phyloP scores from a whole-genome alignment of 2,329 filamentous ascomycete genomes.

The Exserohilum rostratum region DNA sequence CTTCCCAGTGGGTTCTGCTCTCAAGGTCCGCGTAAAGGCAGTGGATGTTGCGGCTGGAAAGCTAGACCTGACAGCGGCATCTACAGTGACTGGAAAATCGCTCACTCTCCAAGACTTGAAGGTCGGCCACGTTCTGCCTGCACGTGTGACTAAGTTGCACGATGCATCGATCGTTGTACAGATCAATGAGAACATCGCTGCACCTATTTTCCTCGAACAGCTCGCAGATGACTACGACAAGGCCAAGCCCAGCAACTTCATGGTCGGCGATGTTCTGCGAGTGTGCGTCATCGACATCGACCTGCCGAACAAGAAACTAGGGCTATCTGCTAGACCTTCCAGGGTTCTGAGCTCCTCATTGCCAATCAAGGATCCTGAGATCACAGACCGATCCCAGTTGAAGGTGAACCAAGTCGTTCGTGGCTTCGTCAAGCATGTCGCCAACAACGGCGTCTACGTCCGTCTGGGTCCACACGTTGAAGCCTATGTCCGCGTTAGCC shows the following conservation, averaged over 20 bases:
- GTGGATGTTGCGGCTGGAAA: conserved; percentile 75
- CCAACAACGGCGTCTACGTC: conserved; percentile 88
- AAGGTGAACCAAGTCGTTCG: conserved; percentile 79
- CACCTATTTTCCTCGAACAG: conserved; percentile 81
- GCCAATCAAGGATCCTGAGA: conserved; percentile 79
- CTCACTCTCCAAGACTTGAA: conserved; percentile 75
- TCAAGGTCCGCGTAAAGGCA: conserved; percentile 77
- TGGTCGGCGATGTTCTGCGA: conserved; percentile 84
- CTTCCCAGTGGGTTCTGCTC: conserved; percentile 88
- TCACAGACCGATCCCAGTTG: conserved; percentile 73
- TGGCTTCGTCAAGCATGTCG: conserved; percentile 89
- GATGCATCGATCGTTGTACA: conserved; percentile 86
- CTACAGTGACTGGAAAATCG: conserved; percentile 61
- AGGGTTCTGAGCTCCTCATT: conserved; percentile 86
- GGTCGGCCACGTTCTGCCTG: conserved; percentile 80
- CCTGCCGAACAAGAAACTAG: conserved; percentile 79
- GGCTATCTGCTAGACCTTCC: conserved; percentile 82
- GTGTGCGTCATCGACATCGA: conserved; percentile 87
- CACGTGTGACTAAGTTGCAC: conserved; percentile 81
- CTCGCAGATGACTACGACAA: conserved; percentile 85
- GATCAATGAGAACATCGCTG: conserved; percentile 79
- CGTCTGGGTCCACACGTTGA: conserved; percentile 80
- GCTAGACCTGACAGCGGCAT: conserved; percentile 81
- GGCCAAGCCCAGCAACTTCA: conserved; percentile 74
- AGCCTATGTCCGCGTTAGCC: conserved; percentile 82